Evolutionary conservation across 495 filamentous ascomycete genomes (phyloP).

Genomic region (Trichocladium antarcticum): DNA sequence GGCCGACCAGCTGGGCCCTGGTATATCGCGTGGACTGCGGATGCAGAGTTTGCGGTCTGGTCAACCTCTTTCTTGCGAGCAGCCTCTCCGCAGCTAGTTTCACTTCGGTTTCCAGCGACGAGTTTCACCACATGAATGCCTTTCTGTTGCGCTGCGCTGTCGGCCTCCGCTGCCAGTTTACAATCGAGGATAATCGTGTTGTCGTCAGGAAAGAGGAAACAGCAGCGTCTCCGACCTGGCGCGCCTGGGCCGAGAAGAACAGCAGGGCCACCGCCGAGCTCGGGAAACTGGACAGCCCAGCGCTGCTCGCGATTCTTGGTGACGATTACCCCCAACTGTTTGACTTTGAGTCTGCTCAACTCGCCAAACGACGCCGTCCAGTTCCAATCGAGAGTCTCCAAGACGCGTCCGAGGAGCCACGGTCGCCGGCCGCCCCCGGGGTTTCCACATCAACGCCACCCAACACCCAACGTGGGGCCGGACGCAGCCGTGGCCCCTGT

Average conservation of each 20-base stretch:
- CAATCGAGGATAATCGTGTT: background rate
- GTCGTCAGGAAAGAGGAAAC: background rate
- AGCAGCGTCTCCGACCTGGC: background rate
- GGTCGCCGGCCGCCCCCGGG: background rate
- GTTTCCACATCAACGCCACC: no score
- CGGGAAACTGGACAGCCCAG: background rate
- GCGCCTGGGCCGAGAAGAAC: background rate
- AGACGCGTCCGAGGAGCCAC: background rate
- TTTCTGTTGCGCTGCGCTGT: background rate
- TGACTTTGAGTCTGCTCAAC: background rate
- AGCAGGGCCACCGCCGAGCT: background rate
- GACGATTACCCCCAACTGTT: background rate
- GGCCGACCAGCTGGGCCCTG: background rate
- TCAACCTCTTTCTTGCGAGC: conserved; percentile 5
- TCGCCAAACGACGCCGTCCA: background rate
- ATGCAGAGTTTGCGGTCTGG: conserved; percentile 2
- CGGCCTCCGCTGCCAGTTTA: background rate
- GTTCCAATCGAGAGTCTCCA: background rate
- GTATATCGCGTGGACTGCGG: background rate
- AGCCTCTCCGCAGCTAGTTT: background rate
- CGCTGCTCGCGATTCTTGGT: background rate
- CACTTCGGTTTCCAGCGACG: background rate
- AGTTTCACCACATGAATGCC: background rate
- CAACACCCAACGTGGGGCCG: no score
- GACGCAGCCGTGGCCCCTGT: background rate